phyloP scores from a whole-genome alignment of 305 asterid genomes.

The Striga hermonthica region DNA sequence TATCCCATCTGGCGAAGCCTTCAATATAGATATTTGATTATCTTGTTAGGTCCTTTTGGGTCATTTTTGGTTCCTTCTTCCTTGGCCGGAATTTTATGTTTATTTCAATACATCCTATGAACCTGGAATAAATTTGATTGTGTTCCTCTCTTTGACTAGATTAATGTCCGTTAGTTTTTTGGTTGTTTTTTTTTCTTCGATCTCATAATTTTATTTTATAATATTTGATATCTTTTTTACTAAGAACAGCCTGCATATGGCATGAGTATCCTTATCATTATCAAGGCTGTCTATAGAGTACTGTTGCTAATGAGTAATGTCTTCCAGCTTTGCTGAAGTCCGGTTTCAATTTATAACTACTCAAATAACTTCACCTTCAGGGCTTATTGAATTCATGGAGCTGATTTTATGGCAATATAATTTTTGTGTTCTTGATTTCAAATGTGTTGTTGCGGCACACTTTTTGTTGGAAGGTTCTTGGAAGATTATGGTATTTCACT shows the following conservation, averaged over 20 bases:
- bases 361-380: slow-evolving; percentile 1
- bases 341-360: not conserved
- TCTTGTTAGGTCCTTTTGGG: slow-evolving; percentile 9
- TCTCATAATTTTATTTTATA: not conserved
- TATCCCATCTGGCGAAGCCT: slow-evolving; percentile 18
- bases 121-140: slow-evolving; percentile 11
- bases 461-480: slow-evolving; percentile 16
- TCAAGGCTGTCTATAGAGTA: slow-evolving; percentile 11
- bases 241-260: slow-evolving; percentile 2
- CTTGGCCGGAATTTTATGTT: not conserved
- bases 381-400: slow-evolving; percentile 7
- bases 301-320: slow-evolving; percentile 21
- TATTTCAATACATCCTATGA: slow-evolving; percentile 11
- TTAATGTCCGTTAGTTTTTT: slow-evolving; percentile 7
- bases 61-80: slow-evolving; percentile 1
- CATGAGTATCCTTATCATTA: slow-evolving; percentile 3
- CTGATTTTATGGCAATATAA: slow-evolving; percentile 21
- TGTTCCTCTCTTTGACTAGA: slow-evolving; percentile 15
- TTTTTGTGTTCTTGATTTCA: slow-evolving; percentile 24
- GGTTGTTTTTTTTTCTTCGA: slow-evolving; percentile 3
- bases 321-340: slow-evolving; percentile 3
- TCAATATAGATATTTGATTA: slow-evolving; percentile 6
- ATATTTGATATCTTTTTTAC: slow-evolving; percentile 19
- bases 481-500: slow-evolving; percentile 11
- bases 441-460: not conserved